Conservation (phyloP, 2,329 filamentous ascomycete genomes). For the Colletotrichum musae region DNA sequence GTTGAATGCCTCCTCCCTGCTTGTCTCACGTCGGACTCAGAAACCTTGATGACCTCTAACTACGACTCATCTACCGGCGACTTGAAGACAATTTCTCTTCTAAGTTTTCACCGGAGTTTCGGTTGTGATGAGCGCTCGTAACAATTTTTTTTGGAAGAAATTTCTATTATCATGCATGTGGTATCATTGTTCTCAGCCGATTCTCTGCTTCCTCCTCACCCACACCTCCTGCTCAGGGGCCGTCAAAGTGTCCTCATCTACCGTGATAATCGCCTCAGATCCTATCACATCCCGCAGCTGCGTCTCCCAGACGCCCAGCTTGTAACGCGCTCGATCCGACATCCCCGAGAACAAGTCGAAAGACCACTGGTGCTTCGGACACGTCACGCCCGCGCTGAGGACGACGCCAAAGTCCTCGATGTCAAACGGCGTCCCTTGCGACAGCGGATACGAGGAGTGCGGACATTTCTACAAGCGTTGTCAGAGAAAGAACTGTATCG, state of each 20-base stretch:
- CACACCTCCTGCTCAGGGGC: conserved; percentile 54
- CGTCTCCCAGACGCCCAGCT: conserved; percentile 75
- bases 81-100: no score
- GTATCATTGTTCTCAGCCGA: conserved; percentile 44
- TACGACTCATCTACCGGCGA: no score
- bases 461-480: conserved; percentile 69
- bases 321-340: conserved; percentile 74
- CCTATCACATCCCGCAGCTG: conserved; percentile 59
- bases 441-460: conserved; percentile 77
- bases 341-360: conserved; percentile 77
- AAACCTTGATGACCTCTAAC: no score
- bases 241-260: background rate
- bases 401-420: conserved; percentile 80
- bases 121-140: no score
- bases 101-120: no score
- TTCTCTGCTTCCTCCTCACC: conserved; percentile 60
- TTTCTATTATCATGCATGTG: background rate
- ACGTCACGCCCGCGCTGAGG: conserved; percentile 74
- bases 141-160: no score
- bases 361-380: conserved; percentile 80
- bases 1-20: no score
- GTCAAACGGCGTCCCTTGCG: conserved; percentile 74
- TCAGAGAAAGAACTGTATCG: background rate
- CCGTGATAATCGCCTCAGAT: rapidly evolving
- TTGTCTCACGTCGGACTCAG: no score